phyloP scores from a whole-genome alignment of 768 basidiomycete species.

The Lactarius akahatsu region DNA sequence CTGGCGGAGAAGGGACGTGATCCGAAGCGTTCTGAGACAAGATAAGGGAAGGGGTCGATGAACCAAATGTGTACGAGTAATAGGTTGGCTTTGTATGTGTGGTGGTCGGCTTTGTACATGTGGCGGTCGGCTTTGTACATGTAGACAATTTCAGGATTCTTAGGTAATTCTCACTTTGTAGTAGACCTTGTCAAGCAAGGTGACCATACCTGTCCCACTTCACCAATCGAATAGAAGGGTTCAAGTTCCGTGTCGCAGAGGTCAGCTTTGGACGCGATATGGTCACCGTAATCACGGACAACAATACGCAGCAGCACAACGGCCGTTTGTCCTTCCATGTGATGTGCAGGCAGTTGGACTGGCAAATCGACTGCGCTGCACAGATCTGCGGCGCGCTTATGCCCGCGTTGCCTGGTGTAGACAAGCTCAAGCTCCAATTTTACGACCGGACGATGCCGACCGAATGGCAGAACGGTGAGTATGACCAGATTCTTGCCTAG shows the following conservation, averaged over 20 bases:
- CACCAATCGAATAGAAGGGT: background rate
- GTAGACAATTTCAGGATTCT: too few species aligned
- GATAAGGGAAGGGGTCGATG: too few species aligned
- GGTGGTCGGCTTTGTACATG: too few species aligned
- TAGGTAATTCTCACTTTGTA: too few species aligned
- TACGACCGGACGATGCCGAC: background rate
- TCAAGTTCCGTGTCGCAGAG: background rate
- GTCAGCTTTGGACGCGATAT: background rate
- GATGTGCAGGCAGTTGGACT: background rate
- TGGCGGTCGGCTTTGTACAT: too few species aligned
- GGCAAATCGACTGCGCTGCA: slow-evolving; percentile 10
- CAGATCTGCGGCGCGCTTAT: slow-evolving; percentile 14
- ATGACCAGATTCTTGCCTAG: too few species aligned
- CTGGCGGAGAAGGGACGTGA: too few species aligned
- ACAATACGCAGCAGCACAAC: background rate
- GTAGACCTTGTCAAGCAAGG: too few species aligned
- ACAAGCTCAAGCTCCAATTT: background rate
- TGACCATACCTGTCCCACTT: background rate
- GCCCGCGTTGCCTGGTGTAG: background rate
- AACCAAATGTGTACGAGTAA: too few species aligned
- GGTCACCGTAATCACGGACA: background rate
- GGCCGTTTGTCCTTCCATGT: background rate
- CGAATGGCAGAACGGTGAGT: background rate
- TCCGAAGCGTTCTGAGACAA: too few species aligned
- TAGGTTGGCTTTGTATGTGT: too few species aligned